Base-by-base conservation (phyloP, 2,329 filamentous ascomycete genomes). In the Alternaria ventricosa region DNA sequence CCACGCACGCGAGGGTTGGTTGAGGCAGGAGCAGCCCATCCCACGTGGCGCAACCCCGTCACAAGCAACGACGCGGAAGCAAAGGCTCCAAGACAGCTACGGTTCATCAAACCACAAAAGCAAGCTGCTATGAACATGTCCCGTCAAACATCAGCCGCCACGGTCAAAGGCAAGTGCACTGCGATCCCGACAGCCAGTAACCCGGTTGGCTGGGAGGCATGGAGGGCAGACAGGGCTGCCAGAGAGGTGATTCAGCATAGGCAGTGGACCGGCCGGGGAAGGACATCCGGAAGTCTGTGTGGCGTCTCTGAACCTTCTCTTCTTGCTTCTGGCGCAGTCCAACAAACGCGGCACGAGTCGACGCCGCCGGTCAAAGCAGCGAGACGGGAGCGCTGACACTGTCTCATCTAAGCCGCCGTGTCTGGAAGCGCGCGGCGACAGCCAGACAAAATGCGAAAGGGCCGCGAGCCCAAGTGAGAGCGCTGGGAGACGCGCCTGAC, bases 141-240 rank as follows among this genome's bases (percentile, higher is more conserved):
- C 55, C 36, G 45, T 49, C 55, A 43, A 44, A 28, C 57, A 45
- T 56, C 49, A 49, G 41, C 55, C 44, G 59, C 55, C 49, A 57
- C 33, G 55, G 27, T 43, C 13, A 45, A 46, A 13, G 45, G 20
- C 33, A 56, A 28, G 25, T 63, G 30, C 56, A 63, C 55, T 51
- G 60, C 55, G 62, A 63, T 76, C 71, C 76, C 76, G 73, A 70
- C 66, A 64, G 73, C 74, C 74, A 70, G 75, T 75, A 70, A 70
- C 66, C 73, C 66, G 75, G 74, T 68, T 63, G 66, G 47, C 58
- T 51, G 63, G 64, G 55, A 61, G 62, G 55, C 57, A 50, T 54
- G 46, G 56, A 59, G 41, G 57, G 49, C 57, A 47, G 57, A 44
- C 63, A 68, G 65, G 58, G 61, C 58, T 57, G 59, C 58, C 58